phyloP scores from a whole-genome alignment of 1,284 basidiomycete genomes.

The Apiotrichum porosum region DNA sequence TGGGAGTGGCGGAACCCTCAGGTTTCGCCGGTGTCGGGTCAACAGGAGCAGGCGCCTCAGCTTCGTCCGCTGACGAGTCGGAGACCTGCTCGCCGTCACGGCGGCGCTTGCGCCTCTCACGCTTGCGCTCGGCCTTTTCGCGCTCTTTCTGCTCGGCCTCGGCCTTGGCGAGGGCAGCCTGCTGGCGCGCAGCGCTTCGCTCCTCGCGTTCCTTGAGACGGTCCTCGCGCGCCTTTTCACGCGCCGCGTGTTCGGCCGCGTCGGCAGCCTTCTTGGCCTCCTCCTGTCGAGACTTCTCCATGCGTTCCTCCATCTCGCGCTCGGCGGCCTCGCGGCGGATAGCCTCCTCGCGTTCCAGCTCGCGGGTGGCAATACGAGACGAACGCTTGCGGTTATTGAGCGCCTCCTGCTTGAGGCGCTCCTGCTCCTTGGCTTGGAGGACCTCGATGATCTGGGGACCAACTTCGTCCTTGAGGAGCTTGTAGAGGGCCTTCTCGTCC shows the following conservation, averaged over 20 bases:
- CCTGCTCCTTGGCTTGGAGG: constrained; percentile 44
- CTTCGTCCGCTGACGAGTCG: constrained; percentile 10
- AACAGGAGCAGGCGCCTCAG: too few species aligned
- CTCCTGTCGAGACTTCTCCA: constrained; percentile 46
- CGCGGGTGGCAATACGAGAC: constrained; percentile 52
- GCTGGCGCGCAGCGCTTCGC: constrained; percentile 48
- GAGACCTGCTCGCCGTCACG: constrained; percentile 29
- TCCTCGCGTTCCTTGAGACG: constrained; percentile 49
- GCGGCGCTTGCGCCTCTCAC: constrained; percentile 38
- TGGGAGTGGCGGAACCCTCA: neutral
- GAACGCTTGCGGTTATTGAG: constrained; percentile 53
- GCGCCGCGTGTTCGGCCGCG: constrained; percentile 37
- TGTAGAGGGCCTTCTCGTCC: constrained; percentile 52
- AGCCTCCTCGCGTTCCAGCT: constrained; percentile 51
- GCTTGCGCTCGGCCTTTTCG: constrained; percentile 40
- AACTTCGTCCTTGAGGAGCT: constrained; percentile 47
- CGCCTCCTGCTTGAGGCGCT: constrained; percentile 48
- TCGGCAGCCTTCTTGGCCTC: constrained; percentile 34
- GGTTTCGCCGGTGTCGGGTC: neutral
- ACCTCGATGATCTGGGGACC: constrained; percentile 50
- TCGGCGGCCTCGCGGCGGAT: constrained; percentile 46
- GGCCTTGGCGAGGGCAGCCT: constrained; percentile 31
- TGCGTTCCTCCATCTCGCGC: constrained; percentile 50
- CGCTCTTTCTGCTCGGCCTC: constrained; percentile 39
- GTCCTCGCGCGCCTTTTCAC: constrained; percentile 49